Evolutionary conservation across 2,329 filamentous ascomycete genomes (phyloP), one percentile per base, ranked within the genome.

Genomic region (Calonectria naviculata): DNA sequence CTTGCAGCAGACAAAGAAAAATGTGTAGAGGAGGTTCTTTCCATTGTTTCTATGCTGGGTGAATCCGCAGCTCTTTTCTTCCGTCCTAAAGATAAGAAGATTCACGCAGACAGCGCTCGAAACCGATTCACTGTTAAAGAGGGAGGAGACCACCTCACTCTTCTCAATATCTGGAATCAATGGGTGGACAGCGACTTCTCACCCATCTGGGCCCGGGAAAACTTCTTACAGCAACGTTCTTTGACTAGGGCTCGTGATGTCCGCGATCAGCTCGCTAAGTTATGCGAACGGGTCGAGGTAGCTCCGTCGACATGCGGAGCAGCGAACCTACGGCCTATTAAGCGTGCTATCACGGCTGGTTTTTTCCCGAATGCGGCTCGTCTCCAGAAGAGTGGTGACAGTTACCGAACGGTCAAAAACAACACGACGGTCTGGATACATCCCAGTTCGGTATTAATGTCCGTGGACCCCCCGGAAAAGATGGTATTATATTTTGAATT

Each of bases 31-130:
- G 97, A 99, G 83, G 91, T 98, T 0, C 86, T 99, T 19, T 95
- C 94, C 0, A 94, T 98, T 60, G 94, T 98, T n/a, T 92, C 95
- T 47, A 98, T 98, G 94, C 89, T 98, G 0, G 92, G 93, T 71
- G 97, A 98, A 84, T 91, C 94, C 2, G 95, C 93, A 5, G 93
- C 95, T 0, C 89, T 99, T 6, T 99, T 98, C 87, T 97, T 97
- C 88, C 90, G 95, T 0, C 95, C 97, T 24, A 98, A 98, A 81
- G 95, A 99, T 84, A 98, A 98, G 87, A 98, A 98, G 82, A 93
- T 98, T 31, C 94, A 98, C 79, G 97, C 97, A 15, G 96, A 99
- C 82, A 94, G 93, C 72, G 97, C 97, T 0, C 92, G 95, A 17
- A 93, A 93, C 41, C 91, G 96, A 2, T 98, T 98, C 84, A 97